phyloP scores from a whole-genome alignment of 139 green algal genomes.

The Auxenochlorella protothecoides region DNA sequence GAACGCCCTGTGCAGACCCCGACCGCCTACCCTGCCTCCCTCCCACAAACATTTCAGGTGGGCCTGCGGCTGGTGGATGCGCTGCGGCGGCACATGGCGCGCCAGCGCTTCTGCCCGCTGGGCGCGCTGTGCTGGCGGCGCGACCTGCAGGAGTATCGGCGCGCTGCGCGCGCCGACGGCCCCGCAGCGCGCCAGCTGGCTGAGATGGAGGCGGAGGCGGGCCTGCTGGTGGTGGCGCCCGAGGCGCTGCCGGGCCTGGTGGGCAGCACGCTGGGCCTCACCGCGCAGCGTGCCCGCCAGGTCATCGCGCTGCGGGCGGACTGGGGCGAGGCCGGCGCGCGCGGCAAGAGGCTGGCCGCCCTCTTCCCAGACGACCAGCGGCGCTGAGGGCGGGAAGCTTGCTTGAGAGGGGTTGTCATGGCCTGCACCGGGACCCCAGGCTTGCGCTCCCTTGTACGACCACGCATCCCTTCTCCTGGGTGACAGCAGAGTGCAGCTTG shows the following conservation, averaged over 20 bases:
- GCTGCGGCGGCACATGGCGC: slow-evolving; percentile 44
- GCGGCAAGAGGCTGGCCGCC: slow-evolving; percentile 23
- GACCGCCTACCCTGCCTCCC: too few relatives aligned
- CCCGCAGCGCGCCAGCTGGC: slow-evolving; percentile 20
- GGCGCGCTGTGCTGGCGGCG: slow-evolving; percentile 60
- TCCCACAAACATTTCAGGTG: slow-evolving; percentile 15
- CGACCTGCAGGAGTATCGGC: slow-evolving; percentile 51
- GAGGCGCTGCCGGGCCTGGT: slow-evolving; percentile 60
- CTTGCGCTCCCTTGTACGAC: too few relatives aligned
- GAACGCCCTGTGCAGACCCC: too few relatives aligned
- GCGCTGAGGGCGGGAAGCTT: too few relatives aligned
- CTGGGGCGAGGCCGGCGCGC: slow-evolving; percentile 36
- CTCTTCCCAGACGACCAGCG: slow-evolving; percentile 28
- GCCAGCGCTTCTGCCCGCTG: slow-evolving; percentile 41
- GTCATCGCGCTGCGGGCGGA: slow-evolving; percentile 51
- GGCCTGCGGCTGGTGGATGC: slow-evolving; percentile 7
- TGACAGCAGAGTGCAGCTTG: too few relatives aligned
- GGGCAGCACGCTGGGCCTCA: slow-evolving; percentile 46
- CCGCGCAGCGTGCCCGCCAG: slow-evolving; percentile 34
- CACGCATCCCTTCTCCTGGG: too few relatives aligned
- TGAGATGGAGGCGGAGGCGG: slow-evolving; percentile 25
- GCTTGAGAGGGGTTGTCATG: too few relatives aligned
- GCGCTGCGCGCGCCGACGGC: too few relatives aligned
- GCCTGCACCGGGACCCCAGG: too few relatives aligned
- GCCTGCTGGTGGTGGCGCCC: slow-evolving; percentile 65